Evolutionary conservation across 805 yeast species (phyloP), one percentile per base, ranked within the genome.

Genomic region (Candida stauntonica): DNA sequence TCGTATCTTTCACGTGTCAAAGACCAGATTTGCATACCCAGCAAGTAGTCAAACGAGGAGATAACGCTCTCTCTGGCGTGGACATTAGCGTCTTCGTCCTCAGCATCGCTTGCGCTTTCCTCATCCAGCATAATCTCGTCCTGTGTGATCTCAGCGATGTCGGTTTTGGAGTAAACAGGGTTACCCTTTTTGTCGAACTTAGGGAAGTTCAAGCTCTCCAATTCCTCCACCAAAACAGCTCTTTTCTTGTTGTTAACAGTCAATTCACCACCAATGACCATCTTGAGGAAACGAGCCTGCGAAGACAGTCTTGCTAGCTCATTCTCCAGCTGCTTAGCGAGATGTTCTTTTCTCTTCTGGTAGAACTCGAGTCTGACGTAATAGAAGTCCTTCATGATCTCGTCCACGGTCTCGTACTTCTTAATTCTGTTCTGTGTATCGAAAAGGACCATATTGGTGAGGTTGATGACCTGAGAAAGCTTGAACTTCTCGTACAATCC

Each of bases 21-120:
- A 27, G 96, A 83, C 93, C 96, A 87, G 47, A 93, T 80, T 26
- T 88, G 77, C 96, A 93, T 85, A 38, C 93, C 94, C 37, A 93
- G 69, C 46, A 93, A 69, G 52, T 93, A 93, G 54, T 93, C 98
- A 61, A 78, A 91, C 6, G 81, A 70, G 8, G 87, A 75, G 36
- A 72, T 70, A 13, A 75, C 63, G 17, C 78, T 81, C 35, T 55
- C 73, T 60, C 60, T 68, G 13, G 63, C 60, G 33, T 67, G 69
- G n/a, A 65, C 61, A 11, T 50, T 65, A 13, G 60, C 57, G 28
- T 60, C 62, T 7, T 50, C 61, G 6, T 60, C 70, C 12, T 65
- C 77, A 14, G 64, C 77, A 8, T 51, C 67, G 17, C 57, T 64
- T 6, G 48, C 65, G 7, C 55, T 67, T 23, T 67, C 75, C 9